phyloP scores from a whole-genome alignment of 208 protist genomes.

The Strigomonas culicis region DNA sequence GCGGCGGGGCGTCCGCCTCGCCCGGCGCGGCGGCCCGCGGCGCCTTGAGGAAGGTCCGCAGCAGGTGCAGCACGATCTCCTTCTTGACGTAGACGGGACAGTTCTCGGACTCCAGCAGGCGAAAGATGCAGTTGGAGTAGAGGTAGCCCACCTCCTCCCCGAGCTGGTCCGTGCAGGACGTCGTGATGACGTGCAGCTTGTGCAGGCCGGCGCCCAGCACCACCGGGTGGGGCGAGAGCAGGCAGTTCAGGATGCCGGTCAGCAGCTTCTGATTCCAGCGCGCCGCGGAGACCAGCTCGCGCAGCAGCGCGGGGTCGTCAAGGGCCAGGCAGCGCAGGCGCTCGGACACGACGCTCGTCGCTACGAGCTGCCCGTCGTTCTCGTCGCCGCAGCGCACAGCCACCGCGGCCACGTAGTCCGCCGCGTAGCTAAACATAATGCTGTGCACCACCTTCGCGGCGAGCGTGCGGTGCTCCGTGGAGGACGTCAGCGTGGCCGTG shows the following conservation, averaged over 20 bases:
- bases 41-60: slow-evolving; percentile 53
- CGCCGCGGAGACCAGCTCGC: slow-evolving; percentile 21
- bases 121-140: slow-evolving; percentile 90
- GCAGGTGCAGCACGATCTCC: slow-evolving; percentile 79
- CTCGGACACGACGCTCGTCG: slow-evolving; percentile 62
- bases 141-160: slow-evolving; percentile 90
- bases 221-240: slow-evolving; percentile 68
- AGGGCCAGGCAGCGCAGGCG: slow-evolving; percentile 32
- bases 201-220: slow-evolving; percentile 91
- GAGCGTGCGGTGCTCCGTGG: slow-evolving; percentile 19
- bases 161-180: slow-evolving; percentile 31
- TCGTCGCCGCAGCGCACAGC: slow-evolving; percentile 65
- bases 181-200: slow-evolving; percentile 75
- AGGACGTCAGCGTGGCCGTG: slow-evolving; percentile 8
- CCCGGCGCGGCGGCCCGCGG: not conserved
- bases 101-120: slow-evolving; percentile 89
- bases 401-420: slow-evolving; percentile 64
- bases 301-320: slow-evolving; percentile 31
- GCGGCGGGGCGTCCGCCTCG: slow-evolving; percentile 6
- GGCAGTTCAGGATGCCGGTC: slow-evolving; percentile 86
- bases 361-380: slow-evolving; percentile 61
- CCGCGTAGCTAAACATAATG: slow-evolving; percentile 45
- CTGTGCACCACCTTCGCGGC: slow-evolving; percentile 32
- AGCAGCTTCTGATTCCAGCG: slow-evolving; percentile 75
- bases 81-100: slow-evolving; percentile 83